A percentile compares a stretch with the other conserved stretches of the same genome.
Conservation (phyloP, 306 rosid species). For the Phaseolus lunatus region DNA sequence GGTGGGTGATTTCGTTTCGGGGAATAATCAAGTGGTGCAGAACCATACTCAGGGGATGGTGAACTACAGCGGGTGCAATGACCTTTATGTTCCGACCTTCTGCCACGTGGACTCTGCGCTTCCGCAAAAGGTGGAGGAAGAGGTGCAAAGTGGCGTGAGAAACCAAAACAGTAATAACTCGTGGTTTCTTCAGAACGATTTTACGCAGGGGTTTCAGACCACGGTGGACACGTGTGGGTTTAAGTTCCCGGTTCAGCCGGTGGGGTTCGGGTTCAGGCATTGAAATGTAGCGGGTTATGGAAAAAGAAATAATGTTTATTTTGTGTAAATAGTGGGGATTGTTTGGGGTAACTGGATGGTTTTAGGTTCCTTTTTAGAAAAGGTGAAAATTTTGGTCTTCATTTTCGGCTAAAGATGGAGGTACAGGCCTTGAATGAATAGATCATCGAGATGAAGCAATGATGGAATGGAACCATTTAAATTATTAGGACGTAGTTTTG, state of each 20-base stretch:
- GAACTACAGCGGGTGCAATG: constrained; percentile 44
- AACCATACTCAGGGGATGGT: constrained; percentile 50
- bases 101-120: constrained; percentile 48
- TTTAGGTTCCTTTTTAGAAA: constrained; percentile 38
- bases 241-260: constrained; percentile 57
- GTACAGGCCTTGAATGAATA: constrained; percentile 42
- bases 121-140: constrained; percentile 60
- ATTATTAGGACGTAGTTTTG: constrained; percentile 30
- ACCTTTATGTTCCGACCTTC: constrained; percentile 59
- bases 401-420: constrained; percentile 42
- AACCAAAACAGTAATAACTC: constrained; percentile 50
- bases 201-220: constrained; percentile 54
- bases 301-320: neutral
- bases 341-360: constrained; percentile 58
- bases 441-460: neutral
- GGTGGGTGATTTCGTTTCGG: constrained; percentile 50
- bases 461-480: constrained; percentile 34
- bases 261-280: constrained; percentile 58
- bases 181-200: constrained; percentile 49
- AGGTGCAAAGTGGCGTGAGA: constrained; percentile 81
- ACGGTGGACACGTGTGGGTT: constrained; percentile 64
- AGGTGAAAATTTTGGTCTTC: constrained; percentile 44
- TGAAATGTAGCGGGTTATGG: constrained; percentile 30
- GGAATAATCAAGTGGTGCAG: constrained; percentile 31
- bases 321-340: constrained; percentile 76